Base-by-base conservation (phyloP, 2,329 filamentous ascomycete genomes). In the Fusarium verrucosum region DNA sequence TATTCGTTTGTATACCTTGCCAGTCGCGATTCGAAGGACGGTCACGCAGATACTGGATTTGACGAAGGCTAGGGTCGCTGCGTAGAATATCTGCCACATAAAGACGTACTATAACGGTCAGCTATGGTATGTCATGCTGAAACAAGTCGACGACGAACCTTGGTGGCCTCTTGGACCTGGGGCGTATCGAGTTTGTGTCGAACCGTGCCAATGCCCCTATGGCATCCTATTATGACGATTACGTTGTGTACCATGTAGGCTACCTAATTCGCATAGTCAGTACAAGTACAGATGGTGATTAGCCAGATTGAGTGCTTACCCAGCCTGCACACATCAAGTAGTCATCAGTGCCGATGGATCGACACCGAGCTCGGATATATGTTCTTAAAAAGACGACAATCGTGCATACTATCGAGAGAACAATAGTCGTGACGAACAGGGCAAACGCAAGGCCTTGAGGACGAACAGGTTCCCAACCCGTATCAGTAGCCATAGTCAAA, bases 31-130 rank as follows among this genome's bases (percentile, higher is more conserved):
- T 41, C 53, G 49, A 17, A 65, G 43, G 3, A 62, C 33, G 5
- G 45, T 52, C 10, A 37, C 13, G 17, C 58, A 55, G 45, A 65
- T 65, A 17, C 38, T 50, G 16, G 54, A 13, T 20, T 62, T 65
- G 36, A 59, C 49, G 3, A 50, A 62, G 2, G 43, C 38, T 1
- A 55, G 25, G 1, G 38, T 47, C 3, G 7, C 4, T 7, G 51
- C 58, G 26, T 65, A 65, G 36, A 54, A 41, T 1, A 65, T 30
- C 32, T 65, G 53, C 58, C 58, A 62, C 9, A 62, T 7, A 11
- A 60, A 14, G 3, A 55, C 35, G 22, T 43, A 35, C 53, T 61
- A 9, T 5, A 3, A 11, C 4, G 11, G 14, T 22, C 4, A 58
- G 22, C 10, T 43, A 5, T 26, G 9, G 6, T 30, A 7, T 11